Base-by-base conservation (phyloP, 164 flowering plant genomes). In the Nelumbo lutea region DNA sequence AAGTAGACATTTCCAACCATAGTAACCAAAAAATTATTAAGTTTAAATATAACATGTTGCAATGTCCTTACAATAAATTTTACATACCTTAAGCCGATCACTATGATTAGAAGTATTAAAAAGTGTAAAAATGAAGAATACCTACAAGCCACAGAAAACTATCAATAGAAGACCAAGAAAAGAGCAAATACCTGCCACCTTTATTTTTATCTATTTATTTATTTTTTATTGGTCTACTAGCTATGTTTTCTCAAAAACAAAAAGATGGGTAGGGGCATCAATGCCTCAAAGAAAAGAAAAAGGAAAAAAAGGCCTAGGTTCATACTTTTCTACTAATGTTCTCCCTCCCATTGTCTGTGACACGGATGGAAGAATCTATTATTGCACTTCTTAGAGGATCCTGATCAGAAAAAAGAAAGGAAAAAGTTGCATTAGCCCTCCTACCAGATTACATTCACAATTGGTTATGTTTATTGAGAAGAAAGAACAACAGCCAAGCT, bases 311-410 rank as follows among this genome's bases (percentile, higher is more conserved):
- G 44, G 27, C 43, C 10, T 50, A 65, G 8, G 64, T 47, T 53
- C 81, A 65, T 83, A 94, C 98, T 80, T 86, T 91, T 77, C 87
- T 79, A 48, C 85, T 75, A 68, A 88, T 79, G 79, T 81, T 86
- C 79, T 86, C 94, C 74, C 96, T 82, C 68, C 98, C 98, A 73
- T 94, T 82, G 67, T 91, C 98, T 6, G 82, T 85, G 11, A 90
- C 91, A 47, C 97, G 93, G 60, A 91, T 82, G 72, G 87, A 84
- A 55, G 88, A 83, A 79, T 91, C 90, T 61, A 94, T 77, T 11
- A 73, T 65, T 66, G 96, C 93, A 72, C 89, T 86, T 85, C 81
- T 86, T 9, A 81, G 68, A 51, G 91, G 91, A 66, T 86, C 90
- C 98, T 93, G 86, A 66, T 50, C 27, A 27, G 27, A 27, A 27